phyloP scores from a whole-genome alignment of 2,329 filamentous ascomycete genomes.

The Fusarium abutilonis region DNA sequence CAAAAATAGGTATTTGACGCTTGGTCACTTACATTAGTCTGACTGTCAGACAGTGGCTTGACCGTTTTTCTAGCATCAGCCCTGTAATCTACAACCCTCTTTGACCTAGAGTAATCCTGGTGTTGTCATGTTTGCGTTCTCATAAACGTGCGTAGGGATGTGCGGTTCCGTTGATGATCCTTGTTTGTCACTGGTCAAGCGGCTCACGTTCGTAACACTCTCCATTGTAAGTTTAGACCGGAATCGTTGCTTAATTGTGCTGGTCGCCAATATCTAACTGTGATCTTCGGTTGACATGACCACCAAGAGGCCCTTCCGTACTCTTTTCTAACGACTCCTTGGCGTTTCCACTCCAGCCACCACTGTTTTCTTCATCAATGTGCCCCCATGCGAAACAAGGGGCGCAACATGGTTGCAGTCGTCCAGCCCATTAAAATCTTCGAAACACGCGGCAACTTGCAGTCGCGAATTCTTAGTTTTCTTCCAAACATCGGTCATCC shows the following conservation, averaged over 20 bases:
- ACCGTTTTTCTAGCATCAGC: slow-evolving; percentile 25
- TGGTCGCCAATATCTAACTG: slow-evolving; percentile 33
- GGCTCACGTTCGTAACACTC: slow-evolving; percentile 35
- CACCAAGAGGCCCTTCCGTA: slow-evolving; percentile 26
- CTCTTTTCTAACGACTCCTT: slow-evolving; percentile 19
- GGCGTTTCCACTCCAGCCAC: slow-evolving; percentile 29
- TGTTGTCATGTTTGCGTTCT: slow-evolving; percentile 5
- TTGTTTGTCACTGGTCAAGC: slow-evolving; percentile 23
- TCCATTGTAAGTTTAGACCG: slow-evolving; percentile 37
- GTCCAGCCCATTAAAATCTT: slow-evolving; percentile 32
- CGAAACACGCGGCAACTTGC: slow-evolving; percentile 42
- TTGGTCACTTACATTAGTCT: slow-evolving; percentile 6
- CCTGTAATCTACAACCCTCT: slow-evolving; percentile 23
- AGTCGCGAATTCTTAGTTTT: slow-evolving; percentile 26
- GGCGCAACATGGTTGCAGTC: slow-evolving; percentile 34
- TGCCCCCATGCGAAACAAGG: slow-evolving; percentile 40
- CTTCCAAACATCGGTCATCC: slow-evolving; percentile 20
- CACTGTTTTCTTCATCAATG: slow-evolving; percentile 33
- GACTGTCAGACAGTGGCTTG: background rate
- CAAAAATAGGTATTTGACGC: slow-evolving; percentile 9
- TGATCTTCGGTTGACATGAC: slow-evolving; percentile 24
- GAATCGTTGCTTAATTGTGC: slow-evolving; percentile 33
- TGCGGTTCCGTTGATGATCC: slow-evolving; percentile 19
- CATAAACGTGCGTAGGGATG: slow-evolving; percentile 11
- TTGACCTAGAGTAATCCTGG: slow-evolving; percentile 9